These are phyloP conservation scores for Bretschneidera sinensis DNA, from an alignment of 345 rosid genomes.

Conservation along the genomic window DNA sequence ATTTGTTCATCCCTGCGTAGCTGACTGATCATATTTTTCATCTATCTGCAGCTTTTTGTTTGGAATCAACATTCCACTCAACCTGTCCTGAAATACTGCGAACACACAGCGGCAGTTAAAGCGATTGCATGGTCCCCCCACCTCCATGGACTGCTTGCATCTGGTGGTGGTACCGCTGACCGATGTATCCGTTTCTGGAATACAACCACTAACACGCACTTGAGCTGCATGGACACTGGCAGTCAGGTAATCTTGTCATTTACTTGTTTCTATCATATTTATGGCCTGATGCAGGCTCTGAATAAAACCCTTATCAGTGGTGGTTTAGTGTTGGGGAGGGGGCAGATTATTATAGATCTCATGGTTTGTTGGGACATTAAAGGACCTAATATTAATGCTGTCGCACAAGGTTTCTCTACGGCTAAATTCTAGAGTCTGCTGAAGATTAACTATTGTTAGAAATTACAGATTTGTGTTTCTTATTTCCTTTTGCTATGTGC, in stretches of 20 bases:
- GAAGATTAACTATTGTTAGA: no score
- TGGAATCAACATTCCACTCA: slow-evolving; percentile 98
- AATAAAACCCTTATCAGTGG: neutral
- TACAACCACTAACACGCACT: slow-evolving; percentile 81
- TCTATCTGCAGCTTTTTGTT: slow-evolving; percentile 72
- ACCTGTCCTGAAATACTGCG: slow-evolving; percentile 83
- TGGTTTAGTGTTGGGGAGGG: neutral
- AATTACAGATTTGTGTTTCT: no score
- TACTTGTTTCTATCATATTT: neutral
- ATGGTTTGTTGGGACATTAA: no score
- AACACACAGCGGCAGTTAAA: slow-evolving; percentile 97
- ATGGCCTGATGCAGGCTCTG: neutral
- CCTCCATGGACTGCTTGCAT: slow-evolving; percentile 95
- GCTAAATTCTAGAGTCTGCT: no score
- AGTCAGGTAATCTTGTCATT: slow-evolving; percentile 64
- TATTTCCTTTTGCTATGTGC: no score
- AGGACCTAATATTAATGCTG: no score
- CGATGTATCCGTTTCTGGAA: slow-evolving; percentile 98
- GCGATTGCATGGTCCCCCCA: slow-evolving; percentile 99
- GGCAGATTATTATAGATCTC: neutral
- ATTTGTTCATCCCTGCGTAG: neutral
- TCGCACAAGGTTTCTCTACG: no score
- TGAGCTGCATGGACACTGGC: slow-evolving; percentile 89
- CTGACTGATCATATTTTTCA: slow-evolving; percentile 13
- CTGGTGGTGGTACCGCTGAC: slow-evolving; percentile 99